Evolutionary conservation across 1,284 basidiomycete species (phyloP).

Genomic region (Vanrija humicola): DNA sequence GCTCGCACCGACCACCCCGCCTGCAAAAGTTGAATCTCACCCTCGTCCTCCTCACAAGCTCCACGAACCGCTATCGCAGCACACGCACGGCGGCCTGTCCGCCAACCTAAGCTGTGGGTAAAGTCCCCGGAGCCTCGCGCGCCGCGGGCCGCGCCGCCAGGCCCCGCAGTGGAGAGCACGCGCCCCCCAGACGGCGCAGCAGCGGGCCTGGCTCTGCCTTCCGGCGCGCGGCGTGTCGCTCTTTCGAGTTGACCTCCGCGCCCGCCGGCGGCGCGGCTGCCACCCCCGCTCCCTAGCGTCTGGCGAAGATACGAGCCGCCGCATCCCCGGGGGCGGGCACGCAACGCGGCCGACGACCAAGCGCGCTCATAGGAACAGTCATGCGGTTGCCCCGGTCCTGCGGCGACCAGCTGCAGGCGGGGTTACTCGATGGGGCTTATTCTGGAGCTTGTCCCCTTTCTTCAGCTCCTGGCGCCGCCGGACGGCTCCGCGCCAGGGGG

Average conservation of each 20-base stretch:
- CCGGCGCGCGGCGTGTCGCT: neutral
- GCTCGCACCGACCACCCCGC: neutral
- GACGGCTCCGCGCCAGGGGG: conserved; percentile 1
- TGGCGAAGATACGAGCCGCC: conserved; percentile 47
- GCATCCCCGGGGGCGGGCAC: neutral
- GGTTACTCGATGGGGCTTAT: conserved; percentile 50
- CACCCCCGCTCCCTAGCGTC: neutral
- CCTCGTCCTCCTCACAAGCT: conserved; percentile 8
- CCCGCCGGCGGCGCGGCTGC: too few species aligned
- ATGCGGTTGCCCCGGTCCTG: conserved; percentile 45
- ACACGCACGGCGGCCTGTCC: conserved; percentile 27
- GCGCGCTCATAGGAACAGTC: conserved; percentile 42
- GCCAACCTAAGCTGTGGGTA: conserved; percentile 41
- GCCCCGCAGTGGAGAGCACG: conserved; percentile 6
- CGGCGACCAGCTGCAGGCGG: conserved; percentile 6
- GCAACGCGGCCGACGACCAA: neutral
- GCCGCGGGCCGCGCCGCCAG: conserved; percentile 2
- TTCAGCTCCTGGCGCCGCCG: conserved; percentile 10
- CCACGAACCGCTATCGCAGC: conserved; percentile 49
- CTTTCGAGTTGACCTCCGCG: too few species aligned
- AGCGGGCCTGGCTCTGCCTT: neutral
- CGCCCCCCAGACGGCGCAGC: conserved; percentile 8
- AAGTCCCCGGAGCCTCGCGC: conserved; percentile 46
- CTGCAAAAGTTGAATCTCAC: neutral
- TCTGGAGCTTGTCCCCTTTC: conserved; percentile 41